Evolutionary conservation across 208 protist genomes (phyloP).

Genomic region (Vickermania ingenoplastis): DNA sequence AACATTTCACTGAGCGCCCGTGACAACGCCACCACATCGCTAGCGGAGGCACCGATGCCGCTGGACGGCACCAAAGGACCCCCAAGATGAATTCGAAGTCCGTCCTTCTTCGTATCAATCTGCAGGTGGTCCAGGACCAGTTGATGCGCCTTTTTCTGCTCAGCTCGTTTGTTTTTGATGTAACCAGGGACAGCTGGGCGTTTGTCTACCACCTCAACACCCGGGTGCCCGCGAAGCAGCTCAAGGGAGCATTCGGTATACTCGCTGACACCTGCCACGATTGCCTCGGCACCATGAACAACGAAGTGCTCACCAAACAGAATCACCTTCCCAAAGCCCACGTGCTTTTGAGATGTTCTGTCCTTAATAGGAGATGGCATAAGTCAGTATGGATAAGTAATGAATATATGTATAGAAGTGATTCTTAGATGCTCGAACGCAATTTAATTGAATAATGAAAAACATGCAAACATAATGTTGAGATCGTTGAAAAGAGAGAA

Average conservation of each 20-base stretch:
- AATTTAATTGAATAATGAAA: no score
- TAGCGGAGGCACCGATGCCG: slow-evolving; percentile 75
- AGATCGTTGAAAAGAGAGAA: no score
- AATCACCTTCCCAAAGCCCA: slow-evolving; percentile 86
- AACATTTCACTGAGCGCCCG: slow-evolving; percentile 73
- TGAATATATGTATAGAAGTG: neutral
- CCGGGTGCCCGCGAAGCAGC: slow-evolving; percentile 20
- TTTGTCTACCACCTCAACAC: slow-evolving; percentile 51
- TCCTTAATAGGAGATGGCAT: slow-evolving; percentile 30
- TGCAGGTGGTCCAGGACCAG: slow-evolving; percentile 65
- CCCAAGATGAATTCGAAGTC: slow-evolving; percentile 45
- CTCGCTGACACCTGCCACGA: slow-evolving; percentile 73
- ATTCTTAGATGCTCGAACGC: no score
- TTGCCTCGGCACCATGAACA: slow-evolving; percentile 70
- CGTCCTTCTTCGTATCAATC: slow-evolving; percentile 48
- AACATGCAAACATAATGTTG: no score
- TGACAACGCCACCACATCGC: slow-evolving; percentile 65
- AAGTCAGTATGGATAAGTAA: neutral
- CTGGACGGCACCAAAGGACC: slow-evolving; percentile 66
- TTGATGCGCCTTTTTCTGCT: slow-evolving; percentile 69
- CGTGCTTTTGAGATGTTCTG: slow-evolving; percentile 32
- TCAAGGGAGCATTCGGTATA: slow-evolving; percentile 67
- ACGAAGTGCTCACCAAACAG: slow-evolving; percentile 92
- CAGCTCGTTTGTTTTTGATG: slow-evolving; percentile 54
- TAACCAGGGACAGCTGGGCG: slow-evolving; percentile 73